These are phyloP conservation scores for Pharus latifolius DNA, from an alignment of 176 grass and related monocot species.

Conservation along the genomic window DNA sequence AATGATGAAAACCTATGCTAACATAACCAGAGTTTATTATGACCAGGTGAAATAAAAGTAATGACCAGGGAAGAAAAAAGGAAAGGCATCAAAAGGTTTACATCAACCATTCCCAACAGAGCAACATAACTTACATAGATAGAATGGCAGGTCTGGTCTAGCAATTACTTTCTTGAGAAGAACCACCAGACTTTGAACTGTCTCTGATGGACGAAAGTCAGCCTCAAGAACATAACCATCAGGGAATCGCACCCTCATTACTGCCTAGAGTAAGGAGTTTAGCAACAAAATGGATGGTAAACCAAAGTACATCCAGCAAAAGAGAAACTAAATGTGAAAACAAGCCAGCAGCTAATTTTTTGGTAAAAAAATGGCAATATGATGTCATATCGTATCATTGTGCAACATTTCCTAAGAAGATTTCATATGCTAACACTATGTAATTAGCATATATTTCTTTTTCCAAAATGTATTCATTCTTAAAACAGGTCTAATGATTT, in stretches of 20 bases:
- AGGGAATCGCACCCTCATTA: conserved; percentile 75
- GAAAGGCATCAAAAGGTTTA: neutral
- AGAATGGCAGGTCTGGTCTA: conserved; percentile 86
- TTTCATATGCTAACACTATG: neutral
- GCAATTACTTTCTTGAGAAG: conserved; percentile 77
- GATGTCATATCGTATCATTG: neutral
- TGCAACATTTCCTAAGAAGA: neutral
- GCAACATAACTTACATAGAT: conserved; percentile 71
- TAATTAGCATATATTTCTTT: neutral
- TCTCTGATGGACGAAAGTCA: conserved; percentile 69
- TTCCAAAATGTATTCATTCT: neutral
- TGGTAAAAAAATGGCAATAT: neutral
- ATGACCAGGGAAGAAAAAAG: neutral
- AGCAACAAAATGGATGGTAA: neutral
- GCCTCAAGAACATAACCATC: conserved; percentile 92
- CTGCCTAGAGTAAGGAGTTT: conserved; percentile 42
- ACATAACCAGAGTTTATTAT: neutral
- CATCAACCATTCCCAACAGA: neutral
- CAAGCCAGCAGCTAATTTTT: neutral
- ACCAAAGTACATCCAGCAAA: neutral
- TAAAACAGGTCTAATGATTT: conserved; percentile 3
- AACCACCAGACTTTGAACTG: conserved; percentile 66
- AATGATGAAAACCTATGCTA: neutral
- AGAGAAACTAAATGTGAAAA: neutral
- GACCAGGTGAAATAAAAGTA: neutral